Conservation (phyloP, 176 grass and related monocot genomes). For the Stipa capillata region DNA sequence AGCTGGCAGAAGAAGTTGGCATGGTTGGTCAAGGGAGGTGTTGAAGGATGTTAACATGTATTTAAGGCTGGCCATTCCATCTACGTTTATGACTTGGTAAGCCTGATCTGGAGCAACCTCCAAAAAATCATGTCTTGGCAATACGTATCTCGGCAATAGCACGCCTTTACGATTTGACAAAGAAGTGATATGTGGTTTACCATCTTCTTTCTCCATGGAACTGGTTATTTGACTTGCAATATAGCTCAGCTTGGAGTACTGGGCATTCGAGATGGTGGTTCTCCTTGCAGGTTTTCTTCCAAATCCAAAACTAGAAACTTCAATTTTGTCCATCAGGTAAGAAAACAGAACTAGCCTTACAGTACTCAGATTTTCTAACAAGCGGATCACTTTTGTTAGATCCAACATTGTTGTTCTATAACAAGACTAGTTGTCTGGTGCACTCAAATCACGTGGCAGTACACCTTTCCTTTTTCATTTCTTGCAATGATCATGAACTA, state of each 20-base stretch:
- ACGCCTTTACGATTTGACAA: neutral
- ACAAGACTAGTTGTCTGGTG: neutral
- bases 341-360: neutral
- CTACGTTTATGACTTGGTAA: constrained; percentile 91
- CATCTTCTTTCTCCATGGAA: constrained; percentile 6
- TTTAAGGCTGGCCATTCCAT: constrained; percentile 79
- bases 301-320: constrained; percentile 88
- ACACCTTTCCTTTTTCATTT: constrained; percentile 8
- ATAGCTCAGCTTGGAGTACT: constrained; percentile 74
- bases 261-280: constrained; percentile 98
- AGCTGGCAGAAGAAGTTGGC: constrained; percentile 51
- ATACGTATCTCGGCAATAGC: neutral
- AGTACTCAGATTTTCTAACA: neutral
- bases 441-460: neutral
- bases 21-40: constrained; percentile 48
- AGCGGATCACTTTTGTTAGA: neutral
- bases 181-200: neutral
- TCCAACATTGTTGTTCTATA: neutral
- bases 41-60: constrained; percentile 55
- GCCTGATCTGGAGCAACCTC: neutral
- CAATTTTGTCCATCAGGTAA: constrained; percentile 91
- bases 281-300: constrained; percentile 86
- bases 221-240: constrained; percentile 9
- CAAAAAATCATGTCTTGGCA: neutral
- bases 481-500: neutral